Evolutionary conservation across 2,329 filamentous ascomycete genomes (phyloP), one percentile per base, ranked within the genome.

Genomic region (Xylariaceae sp.): DNA sequence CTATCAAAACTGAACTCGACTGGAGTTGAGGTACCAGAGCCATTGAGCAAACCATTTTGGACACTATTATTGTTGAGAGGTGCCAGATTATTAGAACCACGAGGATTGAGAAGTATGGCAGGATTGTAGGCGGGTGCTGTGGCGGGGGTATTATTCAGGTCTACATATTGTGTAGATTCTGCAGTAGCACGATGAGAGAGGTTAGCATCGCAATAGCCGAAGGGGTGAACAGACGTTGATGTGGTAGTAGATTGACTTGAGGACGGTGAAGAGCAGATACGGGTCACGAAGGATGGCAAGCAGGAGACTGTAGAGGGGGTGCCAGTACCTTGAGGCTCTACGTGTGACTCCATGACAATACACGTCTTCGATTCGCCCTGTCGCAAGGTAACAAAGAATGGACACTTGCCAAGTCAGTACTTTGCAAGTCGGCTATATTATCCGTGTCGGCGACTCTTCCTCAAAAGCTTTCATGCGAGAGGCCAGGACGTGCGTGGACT

Each of bases 1-100:
- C 55, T 69, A 19, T 68, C 58, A 47, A 72, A 72, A 49, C 67
- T 67, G 57, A 71, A 71, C 67, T 75, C 47, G 69, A 80, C 74
- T 8, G 74, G 64, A 47, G 76, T 60, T 5, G 71, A 57, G 56
- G 61, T 67, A 56, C 62, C 70, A 37, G 63, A 61, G 47, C 39
- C 55, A 58, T 63, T 55, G 60, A 53, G 67, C 59, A 54, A 67
- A 53, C 41, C 58, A 54, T 19, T 66, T 12, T 47, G 52, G 50
- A 46, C 34, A 45, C 54, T 51, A 58, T 55, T 42, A 58, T 55
- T 42, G 52, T 49, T 53, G n/a, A 48, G 42, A 47, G 37, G 19
- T 32, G 21, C 43, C 29, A 55, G 63, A 46, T 47, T 49, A 30
- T 60, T 59, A 58, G 65, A 68, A 46, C 64, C 67, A 61, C 69